phyloP scores from a whole-genome alignment of 129 eudicot genomes.

The Flaveria brownii region DNA sequence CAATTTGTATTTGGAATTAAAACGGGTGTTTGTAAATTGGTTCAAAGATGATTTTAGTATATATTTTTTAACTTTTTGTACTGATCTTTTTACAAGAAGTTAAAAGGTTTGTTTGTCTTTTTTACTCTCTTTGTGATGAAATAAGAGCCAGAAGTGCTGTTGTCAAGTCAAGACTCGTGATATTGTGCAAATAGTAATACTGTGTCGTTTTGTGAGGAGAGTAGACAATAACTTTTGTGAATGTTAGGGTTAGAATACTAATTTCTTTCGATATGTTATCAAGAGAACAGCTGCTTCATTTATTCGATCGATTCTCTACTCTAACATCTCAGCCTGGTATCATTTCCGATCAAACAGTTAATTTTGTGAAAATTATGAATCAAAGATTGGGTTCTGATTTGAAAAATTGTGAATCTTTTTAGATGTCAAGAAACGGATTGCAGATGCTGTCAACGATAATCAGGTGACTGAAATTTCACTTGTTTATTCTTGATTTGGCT shows the following conservation, averaged over 20 bases:
- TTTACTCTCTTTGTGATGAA: constrained; percentile 8
- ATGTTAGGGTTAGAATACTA: constrained; percentile 20
- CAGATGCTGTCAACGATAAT: constrained; percentile 78
- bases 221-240: background rate
- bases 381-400: background rate
- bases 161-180: background rate
- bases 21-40: no score
- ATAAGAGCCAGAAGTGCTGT: constrained; percentile 20
- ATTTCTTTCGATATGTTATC: constrained; percentile 54
- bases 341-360: background rate
- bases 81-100: background rate
- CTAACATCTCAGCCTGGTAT: constrained; percentile 74
- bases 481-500: background rate
- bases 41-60: no score
- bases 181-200: constrained; percentile 3
- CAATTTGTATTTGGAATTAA: no score
- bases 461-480: constrained; percentile 46
- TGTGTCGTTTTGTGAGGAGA: constrained; percentile 27
- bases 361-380: background rate
- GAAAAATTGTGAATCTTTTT: background rate
- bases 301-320: constrained; percentile 63
- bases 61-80: no score
- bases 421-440: constrained; percentile 91
- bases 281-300: constrained; percentile 64
- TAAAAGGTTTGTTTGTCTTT: background rate